These are phyloP conservation scores for Vinca minor DNA, from an alignment of 257 asterid species.

Conservation along the genomic window DNA sequence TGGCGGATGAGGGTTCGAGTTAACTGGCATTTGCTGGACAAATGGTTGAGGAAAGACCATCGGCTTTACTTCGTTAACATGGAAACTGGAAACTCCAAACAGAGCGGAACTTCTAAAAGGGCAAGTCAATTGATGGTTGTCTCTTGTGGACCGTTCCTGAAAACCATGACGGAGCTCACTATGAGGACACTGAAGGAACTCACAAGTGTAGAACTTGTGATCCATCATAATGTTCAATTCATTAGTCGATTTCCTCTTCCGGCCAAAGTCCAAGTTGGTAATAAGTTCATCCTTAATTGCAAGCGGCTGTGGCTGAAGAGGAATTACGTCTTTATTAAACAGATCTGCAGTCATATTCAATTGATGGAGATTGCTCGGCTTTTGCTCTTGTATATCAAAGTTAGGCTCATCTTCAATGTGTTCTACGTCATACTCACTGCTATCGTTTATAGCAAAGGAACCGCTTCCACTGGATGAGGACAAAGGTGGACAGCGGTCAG, in stretches of 20 bases:
- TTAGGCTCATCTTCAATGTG: conserved; percentile 36
- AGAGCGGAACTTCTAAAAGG: conserved; percentile 32
- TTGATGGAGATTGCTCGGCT: conserved; percentile 43
- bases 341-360: conserved; percentile 32
- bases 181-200: conserved; percentile 60
- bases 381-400: conserved; percentile 60
- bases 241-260: conserved; percentile 48
- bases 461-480: conserved; percentile 45
- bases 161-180: conserved; percentile 53
- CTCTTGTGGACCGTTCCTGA: conserved; percentile 46
- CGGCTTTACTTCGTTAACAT: conserved; percentile 36
- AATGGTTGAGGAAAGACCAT: conserved; percentile 38
- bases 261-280: conserved; percentile 43
- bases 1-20: conserved; percentile 18
- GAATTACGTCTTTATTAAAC: conserved; percentile 30
- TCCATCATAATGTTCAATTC: conserved; percentile 42
- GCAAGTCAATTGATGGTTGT: conserved; percentile 67
- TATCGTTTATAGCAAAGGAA: conserved; percentile 37
- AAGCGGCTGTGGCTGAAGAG: conserved; percentile 30
- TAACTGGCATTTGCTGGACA: conserved; percentile 26
- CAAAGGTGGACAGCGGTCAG: conserved; percentile 50
- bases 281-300: conserved; percentile 34
- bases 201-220: conserved; percentile 59
- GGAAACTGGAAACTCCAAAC: conserved; percentile 37
- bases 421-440: conserved; percentile 75